Conservation (phyloP, 23 red algal genomes). For the Pyropia yezoensis region DNA sequence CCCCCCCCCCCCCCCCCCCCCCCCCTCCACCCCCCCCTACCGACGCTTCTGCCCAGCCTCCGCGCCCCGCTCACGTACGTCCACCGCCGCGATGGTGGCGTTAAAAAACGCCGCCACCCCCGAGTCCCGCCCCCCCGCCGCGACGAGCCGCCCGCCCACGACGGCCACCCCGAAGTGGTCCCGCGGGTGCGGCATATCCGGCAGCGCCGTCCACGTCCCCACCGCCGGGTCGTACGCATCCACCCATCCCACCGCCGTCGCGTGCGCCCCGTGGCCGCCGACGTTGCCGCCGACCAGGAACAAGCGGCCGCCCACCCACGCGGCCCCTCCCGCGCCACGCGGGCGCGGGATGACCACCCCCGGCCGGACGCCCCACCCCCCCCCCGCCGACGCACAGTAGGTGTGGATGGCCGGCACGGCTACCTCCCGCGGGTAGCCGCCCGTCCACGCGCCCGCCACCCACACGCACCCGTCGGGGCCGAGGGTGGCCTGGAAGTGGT, state of each 20-base stretch:
- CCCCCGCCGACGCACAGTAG: conserved; percentile 49
- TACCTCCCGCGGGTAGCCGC: conserved; percentile 29
- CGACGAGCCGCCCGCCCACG: conserved; percentile 36
- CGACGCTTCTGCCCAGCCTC: no score
- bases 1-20: no score
- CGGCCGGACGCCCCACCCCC: not conserved
- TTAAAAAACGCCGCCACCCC: conserved; percentile 40
- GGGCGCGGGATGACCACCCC: conserved; percentile 26
- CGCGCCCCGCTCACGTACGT: not conserved
- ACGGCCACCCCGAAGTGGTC: conserved; percentile 36
- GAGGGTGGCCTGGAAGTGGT: conserved; percentile 41
- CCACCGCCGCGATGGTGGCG: conserved; percentile 26
- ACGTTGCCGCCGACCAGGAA: conserved; percentile 30
- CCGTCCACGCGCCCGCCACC: conserved; percentile 59
- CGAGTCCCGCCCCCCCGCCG: conserved; percentile 38
- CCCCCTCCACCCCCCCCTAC: no score
- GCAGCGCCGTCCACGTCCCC: conserved; percentile 18
- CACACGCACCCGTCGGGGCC: conserved; percentile 48
- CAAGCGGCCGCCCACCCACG: conserved; percentile 18
- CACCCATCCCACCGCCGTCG: conserved; percentile 13
- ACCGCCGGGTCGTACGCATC: conserved; percentile 38
- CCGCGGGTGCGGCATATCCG: conserved; percentile 15
- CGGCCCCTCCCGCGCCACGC: conserved; percentile 32
- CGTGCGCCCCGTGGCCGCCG: conserved; percentile 49
- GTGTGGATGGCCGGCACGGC: conserved; percentile 28